Evolutionary conservation across 371 early-diverging fungal genomes (phyloP).

Genomic region (Chytridium lagenaria): DNA sequence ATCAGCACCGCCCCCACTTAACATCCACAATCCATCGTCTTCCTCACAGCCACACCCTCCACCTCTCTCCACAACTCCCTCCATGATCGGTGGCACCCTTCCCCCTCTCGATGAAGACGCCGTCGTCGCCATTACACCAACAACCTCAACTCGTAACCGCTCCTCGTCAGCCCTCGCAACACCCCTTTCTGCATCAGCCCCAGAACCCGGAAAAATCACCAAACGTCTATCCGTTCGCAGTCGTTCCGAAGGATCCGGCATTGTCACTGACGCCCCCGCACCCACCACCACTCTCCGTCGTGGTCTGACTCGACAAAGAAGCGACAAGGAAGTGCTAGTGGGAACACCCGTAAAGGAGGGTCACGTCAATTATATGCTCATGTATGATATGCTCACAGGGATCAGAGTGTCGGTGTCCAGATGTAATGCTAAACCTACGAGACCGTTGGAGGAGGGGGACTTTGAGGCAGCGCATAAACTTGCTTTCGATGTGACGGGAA

Average conservation of each 20-base stretch:
- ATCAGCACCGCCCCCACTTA: no score
- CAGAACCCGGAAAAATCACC: constrained; percentile 2
- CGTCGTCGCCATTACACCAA: not conserved
- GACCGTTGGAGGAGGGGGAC: constrained; percentile 75
- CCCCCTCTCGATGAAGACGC: constrained; percentile 10
- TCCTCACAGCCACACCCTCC: not conserved
- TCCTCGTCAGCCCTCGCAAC: constrained; percentile 6
- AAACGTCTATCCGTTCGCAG: constrained; percentile 6
- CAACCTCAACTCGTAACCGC: not conserved
- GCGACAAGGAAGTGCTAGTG: constrained; percentile 50
- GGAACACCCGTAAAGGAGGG: constrained; percentile 65
- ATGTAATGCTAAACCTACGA: constrained; percentile 81
- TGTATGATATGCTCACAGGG: constrained; percentile 98
- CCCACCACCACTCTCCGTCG: not conserved
- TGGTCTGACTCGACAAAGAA: constrained; percentile 24
- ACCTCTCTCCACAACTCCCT: constrained; percentile 6
- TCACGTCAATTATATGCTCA: constrained; percentile 80
- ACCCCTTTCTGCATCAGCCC: not conserved
- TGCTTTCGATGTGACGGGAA: constrained; percentile 90
- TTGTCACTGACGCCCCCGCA: no score
- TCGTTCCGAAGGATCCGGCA: constrained; percentile 3
- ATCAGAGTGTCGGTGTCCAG: constrained; percentile 70
- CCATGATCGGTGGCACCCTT: not conserved
- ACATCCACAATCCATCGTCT: not conserved
- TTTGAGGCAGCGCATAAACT: constrained; percentile 89